A percentile compares a stretch with the other conserved stretches of the same genome.
phyloP scores from a whole-genome alignment of 2,329 filamentous ascomycete genomes.

The Aspergillus clavatus region DNA sequence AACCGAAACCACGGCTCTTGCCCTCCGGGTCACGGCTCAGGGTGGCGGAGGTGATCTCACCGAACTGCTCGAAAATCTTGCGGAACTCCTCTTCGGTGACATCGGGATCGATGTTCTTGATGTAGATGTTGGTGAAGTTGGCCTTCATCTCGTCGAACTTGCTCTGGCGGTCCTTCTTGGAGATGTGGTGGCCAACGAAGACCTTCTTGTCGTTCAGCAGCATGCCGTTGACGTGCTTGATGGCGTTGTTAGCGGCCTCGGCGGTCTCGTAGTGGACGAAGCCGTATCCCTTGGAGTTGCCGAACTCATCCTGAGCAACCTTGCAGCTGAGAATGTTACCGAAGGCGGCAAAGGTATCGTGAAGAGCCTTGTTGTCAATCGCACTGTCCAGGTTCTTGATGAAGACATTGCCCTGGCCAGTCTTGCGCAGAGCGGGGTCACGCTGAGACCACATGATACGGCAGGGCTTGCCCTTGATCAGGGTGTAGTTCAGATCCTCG shows the following conservation, averaged over 20 bases:
- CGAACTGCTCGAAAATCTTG: slow-evolving; percentile 82
- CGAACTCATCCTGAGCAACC: slow-evolving; percentile 94
- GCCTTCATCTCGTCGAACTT: slow-evolving; percentile 99
- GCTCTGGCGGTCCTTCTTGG: slow-evolving; percentile 99
- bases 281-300: slow-evolving; percentile 96
- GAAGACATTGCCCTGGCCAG: slow-evolving; percentile 98
- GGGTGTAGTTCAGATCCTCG: slow-evolving; percentile 98
- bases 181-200: slow-evolving; percentile 97
- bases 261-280: slow-evolving; percentile 99
- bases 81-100: slow-evolving; percentile 93
- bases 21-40: slow-evolving; percentile 83
- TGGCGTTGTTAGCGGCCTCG: slow-evolving; percentile 91
- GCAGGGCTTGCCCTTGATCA: slow-evolving; percentile 98
- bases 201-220: slow-evolving; percentile 99
- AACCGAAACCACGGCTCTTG: slow-evolving; percentile 93
- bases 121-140: slow-evolving; percentile 99
- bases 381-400: slow-evolving; percentile 99
- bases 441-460: slow-evolving; percentile 99
- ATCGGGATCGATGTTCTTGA: slow-evolving; percentile 91
- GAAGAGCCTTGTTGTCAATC: slow-evolving; percentile 99
- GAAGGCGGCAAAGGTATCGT: slow-evolving; percentile 98
- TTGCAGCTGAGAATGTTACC: slow-evolving; percentile 99
- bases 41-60: slow-evolving; percentile 92
- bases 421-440: slow-evolving; percentile 98
- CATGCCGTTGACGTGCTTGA: slow-evolving; percentile 99